Evolutionary conservation across 78 protist genomes (phyloP).

Genomic region (Dictyostelium capitatum): DNA sequence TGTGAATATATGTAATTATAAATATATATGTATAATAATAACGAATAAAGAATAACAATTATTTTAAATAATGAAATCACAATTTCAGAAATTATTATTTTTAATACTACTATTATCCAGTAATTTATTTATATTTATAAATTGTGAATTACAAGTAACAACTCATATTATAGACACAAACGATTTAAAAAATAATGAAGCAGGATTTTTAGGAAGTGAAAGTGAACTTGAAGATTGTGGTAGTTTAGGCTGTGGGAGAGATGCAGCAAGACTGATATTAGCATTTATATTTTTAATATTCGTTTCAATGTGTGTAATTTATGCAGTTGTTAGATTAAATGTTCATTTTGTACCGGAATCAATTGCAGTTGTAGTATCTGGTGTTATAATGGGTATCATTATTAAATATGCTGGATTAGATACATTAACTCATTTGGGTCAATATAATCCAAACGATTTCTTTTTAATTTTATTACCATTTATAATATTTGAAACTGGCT

Average conservation of each 20-base stretch:
- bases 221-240: neutral
- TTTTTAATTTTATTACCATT: conserved; percentile 94
- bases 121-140: no score
- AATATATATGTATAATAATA: no score
- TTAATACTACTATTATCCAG: no score
- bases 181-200: no score
- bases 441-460: conserved; percentile 85
- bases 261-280: conserved; percentile 20
- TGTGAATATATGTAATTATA: no score
- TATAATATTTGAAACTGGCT: conserved; percentile 96
- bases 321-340: neutral
- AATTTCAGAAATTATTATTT: no score
- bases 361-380: conserved; percentile 22
- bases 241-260: conserved; percentile 23
- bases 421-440: neutral
- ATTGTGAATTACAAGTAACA: no score
- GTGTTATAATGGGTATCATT: conserved; percentile 42
- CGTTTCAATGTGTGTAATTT: conserved; percentile 8
- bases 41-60: no score
- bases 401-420: neutral
- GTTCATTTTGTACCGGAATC: conserved; percentile 71
- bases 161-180: no score
- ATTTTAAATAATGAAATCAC: no score
- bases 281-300: conserved; percentile 9
- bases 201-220: neutral